Conservation (phyloP, 1,284 basidiomycete species). For the Leccinum subspadiceum region DNA sequence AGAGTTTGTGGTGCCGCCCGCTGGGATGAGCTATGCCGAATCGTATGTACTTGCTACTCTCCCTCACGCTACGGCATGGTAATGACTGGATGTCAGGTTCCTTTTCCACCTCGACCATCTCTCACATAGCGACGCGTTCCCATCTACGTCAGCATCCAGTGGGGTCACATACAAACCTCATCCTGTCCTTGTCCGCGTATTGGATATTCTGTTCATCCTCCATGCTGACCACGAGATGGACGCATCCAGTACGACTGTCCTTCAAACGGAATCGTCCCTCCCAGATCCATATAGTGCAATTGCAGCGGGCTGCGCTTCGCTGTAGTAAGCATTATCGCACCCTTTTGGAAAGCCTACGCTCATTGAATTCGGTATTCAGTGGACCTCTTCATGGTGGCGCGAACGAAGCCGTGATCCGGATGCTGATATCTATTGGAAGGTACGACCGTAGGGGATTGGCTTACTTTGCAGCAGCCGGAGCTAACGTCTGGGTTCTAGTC, state of each 20-base stretch:
- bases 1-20: too few relatives aligned
- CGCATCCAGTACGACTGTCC: constrained; percentile 77
- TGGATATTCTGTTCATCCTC: constrained; percentile 82
- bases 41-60: constrained; percentile 49
- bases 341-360: background rate
- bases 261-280: constrained; percentile 84
- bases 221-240: constrained; percentile 91
- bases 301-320: constrained; percentile 80
- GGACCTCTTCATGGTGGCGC: constrained; percentile 85
- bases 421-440: constrained; percentile 85
- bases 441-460: constrained; percentile 31
- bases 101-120: constrained; percentile 86
- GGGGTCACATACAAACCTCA: constrained; percentile 60
- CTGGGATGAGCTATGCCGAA: constrained; percentile 78
- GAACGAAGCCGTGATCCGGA: constrained; percentile 87
- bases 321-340: constrained; percentile 57
- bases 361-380: constrained; percentile 36
- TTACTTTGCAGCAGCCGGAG: background rate
- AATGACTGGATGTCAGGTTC: constrained; percentile 48
- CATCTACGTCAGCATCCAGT: constrained; percentile 41
- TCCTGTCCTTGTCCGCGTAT: constrained; percentile 78
- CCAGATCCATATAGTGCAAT: constrained; percentile 87
- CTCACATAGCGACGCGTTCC: constrained; percentile 31
- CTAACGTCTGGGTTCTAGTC: constrained; percentile 39
- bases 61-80: background rate